Percentiles rank a stretch among this genome's conserved stretches.
These are phyloP conservation scores for Piper longum DNA, from an alignment of 164 flowering plant genomes.

Conservation along the genomic window DNA sequence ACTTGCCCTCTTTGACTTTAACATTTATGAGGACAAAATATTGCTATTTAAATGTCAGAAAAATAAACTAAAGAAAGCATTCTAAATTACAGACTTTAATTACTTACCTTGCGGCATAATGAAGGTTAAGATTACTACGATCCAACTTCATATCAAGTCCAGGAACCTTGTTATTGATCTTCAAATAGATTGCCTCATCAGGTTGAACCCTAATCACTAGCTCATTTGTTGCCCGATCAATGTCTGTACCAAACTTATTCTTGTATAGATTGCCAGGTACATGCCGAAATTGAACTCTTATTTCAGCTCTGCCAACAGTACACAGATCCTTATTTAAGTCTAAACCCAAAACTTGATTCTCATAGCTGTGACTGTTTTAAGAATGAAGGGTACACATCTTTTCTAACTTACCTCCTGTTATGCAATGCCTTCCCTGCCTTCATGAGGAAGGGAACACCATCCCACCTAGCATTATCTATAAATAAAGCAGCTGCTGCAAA, in stretches of 20 bases:
- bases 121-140: conserved; percentile 73
- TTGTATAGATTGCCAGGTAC: conserved; percentile 89
- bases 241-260: conserved; percentile 59
- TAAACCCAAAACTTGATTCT: not conserved
- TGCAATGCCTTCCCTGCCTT: conserved; percentile 96
- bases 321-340: not conserved
- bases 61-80: no score
- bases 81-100: not conserved
- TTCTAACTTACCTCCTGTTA: conserved; percentile 34
- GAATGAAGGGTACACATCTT: not conserved
- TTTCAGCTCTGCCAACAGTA: conserved; percentile 54
- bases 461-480: conserved; percentile 95
- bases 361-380: not conserved
- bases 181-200: conserved; percentile 91
- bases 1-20: not conserved
- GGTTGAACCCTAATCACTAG: conserved; percentile 93
- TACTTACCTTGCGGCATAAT: conserved; percentile 69
- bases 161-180: conserved; percentile 91
- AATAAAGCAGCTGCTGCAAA: conserved; percentile 96
- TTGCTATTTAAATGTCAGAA: not conserved
- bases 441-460: conserved; percentile 94
- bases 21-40: not conserved
- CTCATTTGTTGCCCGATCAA: conserved; percentile 81
- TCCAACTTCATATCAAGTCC: conserved; percentile 90
- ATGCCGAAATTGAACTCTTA: conserved; percentile 87